phyloP scores from a whole-genome alignment of 2,329 filamentous ascomycete genomes.

The Karstenula rhodostoma region DNA sequence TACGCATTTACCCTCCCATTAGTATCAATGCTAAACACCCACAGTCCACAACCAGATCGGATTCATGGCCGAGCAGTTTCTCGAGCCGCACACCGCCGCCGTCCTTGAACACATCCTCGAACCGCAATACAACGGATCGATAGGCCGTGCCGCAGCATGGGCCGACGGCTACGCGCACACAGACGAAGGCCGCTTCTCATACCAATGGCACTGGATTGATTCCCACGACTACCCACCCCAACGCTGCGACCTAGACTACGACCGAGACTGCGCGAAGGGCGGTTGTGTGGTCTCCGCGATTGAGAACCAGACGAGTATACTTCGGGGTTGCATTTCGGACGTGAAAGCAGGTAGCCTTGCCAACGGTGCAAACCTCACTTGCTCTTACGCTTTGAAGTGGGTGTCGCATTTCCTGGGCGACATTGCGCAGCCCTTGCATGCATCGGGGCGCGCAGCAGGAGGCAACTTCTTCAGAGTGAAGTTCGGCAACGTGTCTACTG shows the following conservation, averaged over 20 bases:
- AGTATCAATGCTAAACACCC: constrained; percentile 16
- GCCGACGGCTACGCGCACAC: constrained; percentile 52
- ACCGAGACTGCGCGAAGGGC: constrained; percentile 47
- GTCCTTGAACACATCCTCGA: constrained; percentile 48
- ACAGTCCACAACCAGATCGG: constrained; percentile 53
- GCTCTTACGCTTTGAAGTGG: constrained; percentile 54
- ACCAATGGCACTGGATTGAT: constrained; percentile 55
- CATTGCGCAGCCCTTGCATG: constrained; percentile 53
- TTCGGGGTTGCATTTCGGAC: constrained; percentile 45
- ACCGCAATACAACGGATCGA: constrained; percentile 50
- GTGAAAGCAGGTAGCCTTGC: constrained; percentile 34
- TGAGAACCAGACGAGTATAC: constrained; percentile 52
- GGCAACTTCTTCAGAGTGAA: constrained; percentile 50
- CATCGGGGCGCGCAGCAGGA: constrained; percentile 47
- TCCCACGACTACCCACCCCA: constrained; percentile 45
- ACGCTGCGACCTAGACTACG: constrained; percentile 47
- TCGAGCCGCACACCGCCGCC: constrained; percentile 41
- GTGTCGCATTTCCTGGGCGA: constrained; percentile 53
- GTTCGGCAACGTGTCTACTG: constrained; percentile 43
- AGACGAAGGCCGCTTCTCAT: constrained; percentile 50
- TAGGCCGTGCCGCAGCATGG: constrained; percentile 52
- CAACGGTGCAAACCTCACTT: constrained; percentile 45
- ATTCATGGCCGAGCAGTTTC: constrained; percentile 50
- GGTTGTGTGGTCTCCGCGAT: constrained; percentile 54
- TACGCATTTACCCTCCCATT: constrained; percentile 14